phyloP scores from a whole-genome alignment of 164 flowering plant genomes.

The Dillenia suffruticosa region DNA sequence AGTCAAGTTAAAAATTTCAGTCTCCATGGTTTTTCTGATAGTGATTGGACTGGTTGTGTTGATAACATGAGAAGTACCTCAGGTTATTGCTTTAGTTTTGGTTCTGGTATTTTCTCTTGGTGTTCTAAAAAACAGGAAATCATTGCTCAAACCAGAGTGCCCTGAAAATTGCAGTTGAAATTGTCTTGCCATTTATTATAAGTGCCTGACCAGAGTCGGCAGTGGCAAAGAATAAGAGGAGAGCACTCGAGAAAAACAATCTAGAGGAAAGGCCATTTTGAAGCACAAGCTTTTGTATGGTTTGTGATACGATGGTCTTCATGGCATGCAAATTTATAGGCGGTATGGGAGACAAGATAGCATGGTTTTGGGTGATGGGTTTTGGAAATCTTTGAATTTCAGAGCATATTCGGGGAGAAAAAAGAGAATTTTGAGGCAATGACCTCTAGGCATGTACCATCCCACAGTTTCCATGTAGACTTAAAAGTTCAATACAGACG shows the following conservation, averaged over 20 bases:
- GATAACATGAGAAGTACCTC: too few relatives aligned
- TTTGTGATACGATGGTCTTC: too few relatives aligned
- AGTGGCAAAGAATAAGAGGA: background rate
- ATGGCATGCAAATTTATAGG: background rate
- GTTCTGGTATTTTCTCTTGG: too few relatives aligned
- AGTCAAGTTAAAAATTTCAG: too few relatives aligned
- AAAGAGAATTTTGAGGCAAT: too few relatives aligned
- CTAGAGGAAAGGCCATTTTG: constrained; percentile 1
- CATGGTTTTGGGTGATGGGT: background rate
- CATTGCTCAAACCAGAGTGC: background rate
- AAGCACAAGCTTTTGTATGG: background rate
- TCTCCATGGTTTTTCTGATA: too few relatives aligned
- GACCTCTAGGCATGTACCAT: too few relatives aligned
- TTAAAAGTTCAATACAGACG: background rate
- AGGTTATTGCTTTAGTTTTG: too few relatives aligned
- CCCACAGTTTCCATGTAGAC: too few relatives aligned
- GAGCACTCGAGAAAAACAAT: background rate
- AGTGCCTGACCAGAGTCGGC: background rate
- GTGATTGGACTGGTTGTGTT: too few relatives aligned
- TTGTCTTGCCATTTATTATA: background rate
- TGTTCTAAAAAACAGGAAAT: too few relatives aligned
- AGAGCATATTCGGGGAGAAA: too few relatives aligned
- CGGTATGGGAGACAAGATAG: background rate
- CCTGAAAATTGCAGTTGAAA: background rate
- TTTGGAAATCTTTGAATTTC: background rate